Evolutionary conservation across 2,329 filamentous ascomycete genomes (phyloP).

Genomic region (Alternaria sp.): DNA sequence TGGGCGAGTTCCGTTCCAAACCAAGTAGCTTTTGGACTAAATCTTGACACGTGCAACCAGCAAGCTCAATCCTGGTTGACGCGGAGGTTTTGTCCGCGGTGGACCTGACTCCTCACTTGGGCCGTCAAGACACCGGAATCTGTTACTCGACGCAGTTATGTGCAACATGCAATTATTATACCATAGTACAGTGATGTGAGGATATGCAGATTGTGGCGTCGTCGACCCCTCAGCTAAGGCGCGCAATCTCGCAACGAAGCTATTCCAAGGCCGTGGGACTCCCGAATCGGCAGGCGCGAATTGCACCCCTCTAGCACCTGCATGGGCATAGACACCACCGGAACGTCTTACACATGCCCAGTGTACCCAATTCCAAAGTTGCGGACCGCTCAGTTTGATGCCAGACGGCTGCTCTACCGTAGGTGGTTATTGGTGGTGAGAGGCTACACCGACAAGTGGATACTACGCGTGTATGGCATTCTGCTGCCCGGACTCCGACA

Average conservation of each 20-base stretch:
- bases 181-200: neutral
- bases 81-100: slow-evolving; percentile 5
- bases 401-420: slow-evolving; percentile 11
- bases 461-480: slow-evolving; percentile 2
- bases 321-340: slow-evolving; percentile 11
- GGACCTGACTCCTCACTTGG: neutral
- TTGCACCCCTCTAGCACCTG: slow-evolving; percentile 22
- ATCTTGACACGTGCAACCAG: slow-evolving; percentile 8
- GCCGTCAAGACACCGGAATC: neutral
- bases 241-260: slow-evolving; percentile 5
- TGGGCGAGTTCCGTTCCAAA: slow-evolving; percentile 13
- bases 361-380: slow-evolving; percentile 1
- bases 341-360: neutral
- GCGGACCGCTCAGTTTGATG: slow-evolving; percentile 8
- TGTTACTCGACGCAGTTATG: neutral
- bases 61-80: slow-evolving; percentile 4
- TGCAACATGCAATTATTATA: neutral
- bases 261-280: slow-evolving; percentile 10
- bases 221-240: slow-evolving; percentile 7
- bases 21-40: slow-evolving; percentile 8
- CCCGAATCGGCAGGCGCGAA: slow-evolving; percentile 23
- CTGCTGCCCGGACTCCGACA: slow-evolving; percentile 4
- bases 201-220: slow-evolving; percentile 11
- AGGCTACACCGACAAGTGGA: slow-evolving; percentile 1
- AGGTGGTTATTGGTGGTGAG: slow-evolving; percentile 9